Evolutionary conservation across 176 grass and related monocot species (phyloP).

Genomic region (Aegilops tauschii): DNA sequence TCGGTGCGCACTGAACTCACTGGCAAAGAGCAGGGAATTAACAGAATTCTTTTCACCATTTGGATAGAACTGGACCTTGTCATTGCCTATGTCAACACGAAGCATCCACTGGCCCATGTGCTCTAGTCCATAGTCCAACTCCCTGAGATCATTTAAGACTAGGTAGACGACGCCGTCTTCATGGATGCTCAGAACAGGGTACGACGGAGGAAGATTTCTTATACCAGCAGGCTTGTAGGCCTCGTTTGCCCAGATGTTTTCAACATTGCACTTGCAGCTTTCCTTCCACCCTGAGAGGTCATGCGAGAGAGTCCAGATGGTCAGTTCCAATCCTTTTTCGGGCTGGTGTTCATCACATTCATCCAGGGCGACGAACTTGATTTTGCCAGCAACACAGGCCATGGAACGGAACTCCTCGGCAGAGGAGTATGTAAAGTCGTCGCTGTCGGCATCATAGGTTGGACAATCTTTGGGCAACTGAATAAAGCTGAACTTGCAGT

Average conservation of each 20-base stretch:
- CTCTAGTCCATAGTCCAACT: too few species aligned
- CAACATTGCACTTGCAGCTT: background rate
- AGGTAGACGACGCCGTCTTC: too few species aligned
- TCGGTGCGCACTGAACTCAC: background rate
- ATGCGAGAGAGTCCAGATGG: constrained; percentile 2
- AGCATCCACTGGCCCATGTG: too few species aligned
- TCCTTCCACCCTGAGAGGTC: background rate
- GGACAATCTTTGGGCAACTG: background rate
- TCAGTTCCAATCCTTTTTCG: background rate
- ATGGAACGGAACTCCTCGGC: background rate
- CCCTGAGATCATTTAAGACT: too few species aligned
- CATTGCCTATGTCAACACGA: too few species aligned
- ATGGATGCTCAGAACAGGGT: background rate
- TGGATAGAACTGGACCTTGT: background rate
- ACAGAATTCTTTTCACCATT: background rate
- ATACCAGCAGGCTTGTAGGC: background rate
- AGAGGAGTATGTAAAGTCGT: background rate
- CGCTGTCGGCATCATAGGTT: background rate
- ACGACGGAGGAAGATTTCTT: background rate
- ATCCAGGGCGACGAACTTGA: constrained; percentile 6
- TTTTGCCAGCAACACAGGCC: background rate
- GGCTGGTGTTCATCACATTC: background rate
- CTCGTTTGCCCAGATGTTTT: background rate
- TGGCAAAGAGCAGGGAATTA: background rate
- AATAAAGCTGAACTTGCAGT: background rate